Conservation (phyloP, 345 rosid species). For the Schrenkiella parvula region DNA sequence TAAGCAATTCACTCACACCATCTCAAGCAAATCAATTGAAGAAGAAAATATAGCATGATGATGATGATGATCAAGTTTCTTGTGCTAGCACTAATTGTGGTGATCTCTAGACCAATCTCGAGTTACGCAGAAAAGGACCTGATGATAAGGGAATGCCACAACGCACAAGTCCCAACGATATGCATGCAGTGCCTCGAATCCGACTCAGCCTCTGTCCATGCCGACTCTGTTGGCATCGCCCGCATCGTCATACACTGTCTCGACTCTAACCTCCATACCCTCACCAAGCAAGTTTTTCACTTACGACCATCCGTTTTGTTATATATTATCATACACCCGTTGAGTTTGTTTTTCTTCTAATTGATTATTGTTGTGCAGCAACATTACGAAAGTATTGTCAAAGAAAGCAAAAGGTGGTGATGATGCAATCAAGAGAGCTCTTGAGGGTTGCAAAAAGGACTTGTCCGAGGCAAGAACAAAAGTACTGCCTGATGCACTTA, state of each 20-base stretch:
- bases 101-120: background rate
- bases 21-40: background rate
- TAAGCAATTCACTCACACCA: background rate
- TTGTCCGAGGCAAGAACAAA: background rate
- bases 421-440: background rate
- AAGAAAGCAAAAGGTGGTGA: background rate
- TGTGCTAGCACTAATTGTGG: background rate
- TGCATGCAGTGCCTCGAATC: conserved; percentile 29
- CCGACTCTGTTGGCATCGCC: conserved; percentile 8
- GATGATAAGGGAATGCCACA: conserved; percentile 19
- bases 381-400: background rate
- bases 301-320: background rate
- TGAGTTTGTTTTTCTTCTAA: background rate
- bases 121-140: background rate
- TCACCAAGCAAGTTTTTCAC: conserved; percentile 12
- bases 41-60: background rate
- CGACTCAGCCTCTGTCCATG: background rate
- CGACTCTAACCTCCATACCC: conserved; percentile 4
- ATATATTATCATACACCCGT: background rate
- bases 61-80: conserved; percentile 7
- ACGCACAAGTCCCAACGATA: background rate
- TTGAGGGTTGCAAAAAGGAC: background rate
- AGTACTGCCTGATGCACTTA: background rate
- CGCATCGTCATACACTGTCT: conserved; percentile 14
- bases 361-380: no score